These are phyloP conservation scores for Ambrosiella xylebori DNA, from an alignment of 2,329 filamentous ascomycete species.

Conservation along the genomic window DNA sequence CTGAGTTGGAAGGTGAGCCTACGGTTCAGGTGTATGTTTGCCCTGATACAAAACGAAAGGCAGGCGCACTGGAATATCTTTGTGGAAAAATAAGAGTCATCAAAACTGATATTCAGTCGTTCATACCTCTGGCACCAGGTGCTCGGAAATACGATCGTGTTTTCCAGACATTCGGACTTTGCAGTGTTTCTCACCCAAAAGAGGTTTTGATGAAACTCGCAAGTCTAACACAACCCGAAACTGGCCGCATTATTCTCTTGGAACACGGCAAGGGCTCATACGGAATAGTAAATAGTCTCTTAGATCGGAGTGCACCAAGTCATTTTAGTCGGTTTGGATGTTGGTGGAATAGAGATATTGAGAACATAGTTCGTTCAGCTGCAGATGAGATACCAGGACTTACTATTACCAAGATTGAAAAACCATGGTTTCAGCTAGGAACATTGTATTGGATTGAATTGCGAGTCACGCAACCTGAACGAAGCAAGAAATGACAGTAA, in stretches of 20 bases:
- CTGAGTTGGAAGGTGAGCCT: constrained; percentile 23
- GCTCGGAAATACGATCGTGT: constrained; percentile 37
- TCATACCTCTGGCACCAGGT: constrained; percentile 24
- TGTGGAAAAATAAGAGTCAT: constrained; percentile 29
- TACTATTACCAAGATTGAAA: constrained; percentile 36
- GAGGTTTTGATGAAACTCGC: constrained; percentile 37
- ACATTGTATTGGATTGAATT: constrained; percentile 44
- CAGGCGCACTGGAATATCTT: constrained; percentile 21
- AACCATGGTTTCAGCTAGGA: constrained; percentile 36
- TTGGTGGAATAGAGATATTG: constrained; percentile 52
- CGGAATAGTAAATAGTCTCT: constrained; percentile 34
- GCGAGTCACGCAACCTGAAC: constrained; percentile 20
- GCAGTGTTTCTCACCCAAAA: constrained; percentile 41
- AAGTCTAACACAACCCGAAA: constrained; percentile 31
- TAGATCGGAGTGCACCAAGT: constrained; percentile 36
- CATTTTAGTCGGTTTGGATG: constrained; percentile 46
- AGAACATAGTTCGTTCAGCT: constrained; percentile 34
- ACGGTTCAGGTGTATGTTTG: constrained; percentile 19
- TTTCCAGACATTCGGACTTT: constrained; percentile 47
- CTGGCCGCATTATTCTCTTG: constrained; percentile 42
- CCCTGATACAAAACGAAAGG: constrained; percentile 12
- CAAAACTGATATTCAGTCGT: constrained; percentile 29
- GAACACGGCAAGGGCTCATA: constrained; percentile 44
- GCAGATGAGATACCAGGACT: constrained; percentile 31
- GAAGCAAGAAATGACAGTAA: neutral